phyloP scores from a whole-genome alignment of 164 flowering plant genomes.

The Platanus orientalis region DNA sequence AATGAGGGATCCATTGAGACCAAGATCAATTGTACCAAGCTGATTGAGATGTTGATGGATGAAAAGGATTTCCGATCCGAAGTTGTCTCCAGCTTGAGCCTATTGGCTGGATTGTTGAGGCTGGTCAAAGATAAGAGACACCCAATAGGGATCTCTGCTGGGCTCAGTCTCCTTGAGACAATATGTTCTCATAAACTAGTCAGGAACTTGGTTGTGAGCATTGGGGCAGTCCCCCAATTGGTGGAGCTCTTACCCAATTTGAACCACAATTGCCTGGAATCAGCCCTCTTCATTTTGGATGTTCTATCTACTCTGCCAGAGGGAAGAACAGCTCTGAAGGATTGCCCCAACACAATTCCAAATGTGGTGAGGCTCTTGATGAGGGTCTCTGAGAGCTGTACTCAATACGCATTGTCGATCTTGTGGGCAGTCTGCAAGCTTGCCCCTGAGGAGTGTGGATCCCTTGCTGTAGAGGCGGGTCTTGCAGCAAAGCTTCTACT shows the following conservation, averaged over 20 bases:
- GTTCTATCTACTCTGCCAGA: slow-evolving; percentile 43
- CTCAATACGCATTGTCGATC: slow-evolving; percentile 64
- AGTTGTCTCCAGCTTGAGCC: slow-evolving; percentile 62
- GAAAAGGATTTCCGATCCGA: slow-evolving; percentile 56
- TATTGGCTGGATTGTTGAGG: slow-evolving; percentile 77
- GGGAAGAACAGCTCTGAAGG: slow-evolving; percentile 63
- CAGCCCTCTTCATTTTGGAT: slow-evolving; percentile 58
- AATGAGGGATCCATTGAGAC: slow-evolving; percentile 83
- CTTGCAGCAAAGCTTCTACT: slow-evolving; percentile 82
- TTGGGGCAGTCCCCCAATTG: slow-evolving; percentile 72
- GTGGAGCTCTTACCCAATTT: slow-evolving; percentile 57
- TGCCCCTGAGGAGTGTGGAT: slow-evolving; percentile 75
- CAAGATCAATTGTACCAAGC: slow-evolving; percentile 61
- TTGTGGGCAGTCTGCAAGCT: slow-evolving; percentile 69
- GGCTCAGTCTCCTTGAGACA: slow-evolving; percentile 57
- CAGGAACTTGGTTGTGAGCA: slow-evolving; percentile 46
- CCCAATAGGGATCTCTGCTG: slow-evolving; percentile 51
- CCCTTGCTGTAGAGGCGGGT: slow-evolving; percentile 76
- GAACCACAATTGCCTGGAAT: slow-evolving; percentile 63
- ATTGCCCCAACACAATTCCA: slow-evolving; percentile 56
- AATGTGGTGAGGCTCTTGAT: slow-evolving; percentile 63
- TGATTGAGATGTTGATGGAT: slow-evolving; percentile 61
- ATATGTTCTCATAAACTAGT: slow-evolving; percentile 54
- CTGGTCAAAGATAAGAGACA: slow-evolving; percentile 67
- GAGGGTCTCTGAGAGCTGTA: slow-evolving; percentile 77